Evolutionary conservation across 2,329 filamentous ascomycete genomes (phyloP).

Genomic region (Aphanoascus verrucosus): DNA sequence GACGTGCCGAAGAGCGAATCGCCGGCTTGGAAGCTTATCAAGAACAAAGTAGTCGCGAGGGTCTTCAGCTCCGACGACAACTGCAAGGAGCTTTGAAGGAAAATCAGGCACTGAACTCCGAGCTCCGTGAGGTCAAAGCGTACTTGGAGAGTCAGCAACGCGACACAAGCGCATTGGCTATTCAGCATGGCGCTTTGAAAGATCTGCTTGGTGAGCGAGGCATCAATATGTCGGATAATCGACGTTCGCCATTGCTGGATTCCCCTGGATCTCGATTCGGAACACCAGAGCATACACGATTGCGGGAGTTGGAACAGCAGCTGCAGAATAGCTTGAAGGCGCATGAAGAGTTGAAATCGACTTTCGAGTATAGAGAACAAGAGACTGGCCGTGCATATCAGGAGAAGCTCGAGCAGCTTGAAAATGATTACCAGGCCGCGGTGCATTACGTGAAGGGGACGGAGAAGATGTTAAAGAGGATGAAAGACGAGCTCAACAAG

Average conservation of each 20-base stretch:
- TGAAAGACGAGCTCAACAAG: constrained; percentile 91
- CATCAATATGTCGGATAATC: constrained; percentile 59
- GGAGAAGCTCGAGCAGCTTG: constrained; percentile 84
- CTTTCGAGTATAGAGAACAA: constrained; percentile 67
- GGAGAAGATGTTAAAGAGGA: constrained; percentile 97
- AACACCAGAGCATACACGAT: constrained; percentile 65
- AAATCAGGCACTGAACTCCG: constrained; percentile 65
- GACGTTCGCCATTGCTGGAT: constrained; percentile 60
- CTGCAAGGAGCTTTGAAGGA: constrained; percentile 77
- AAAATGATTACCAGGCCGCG: constrained; percentile 95
- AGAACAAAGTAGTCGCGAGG: constrained; percentile 90
- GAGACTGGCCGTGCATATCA: constrained; percentile 83
- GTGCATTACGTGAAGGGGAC: constrained; percentile 98
- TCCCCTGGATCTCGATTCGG: constrained; percentile 65
- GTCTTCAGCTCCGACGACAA: constrained; percentile 78
- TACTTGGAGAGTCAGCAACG: constrained; percentile 77
- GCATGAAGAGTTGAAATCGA: constrained; percentile 73
- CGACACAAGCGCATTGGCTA: constrained; percentile 83
- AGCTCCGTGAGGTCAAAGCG: constrained; percentile 71
- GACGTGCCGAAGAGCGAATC: constrained; percentile 89
- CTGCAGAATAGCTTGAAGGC: constrained; percentile 64
- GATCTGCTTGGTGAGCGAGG: constrained; percentile 84
- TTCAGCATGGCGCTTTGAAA: constrained; percentile 88
- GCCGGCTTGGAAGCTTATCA: constrained; percentile 94
- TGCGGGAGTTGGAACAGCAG: constrained; percentile 80